Base-by-base conservation (phyloP, 2,329 filamentous ascomycete genomes). In the Cordyceps militaris region DNA sequence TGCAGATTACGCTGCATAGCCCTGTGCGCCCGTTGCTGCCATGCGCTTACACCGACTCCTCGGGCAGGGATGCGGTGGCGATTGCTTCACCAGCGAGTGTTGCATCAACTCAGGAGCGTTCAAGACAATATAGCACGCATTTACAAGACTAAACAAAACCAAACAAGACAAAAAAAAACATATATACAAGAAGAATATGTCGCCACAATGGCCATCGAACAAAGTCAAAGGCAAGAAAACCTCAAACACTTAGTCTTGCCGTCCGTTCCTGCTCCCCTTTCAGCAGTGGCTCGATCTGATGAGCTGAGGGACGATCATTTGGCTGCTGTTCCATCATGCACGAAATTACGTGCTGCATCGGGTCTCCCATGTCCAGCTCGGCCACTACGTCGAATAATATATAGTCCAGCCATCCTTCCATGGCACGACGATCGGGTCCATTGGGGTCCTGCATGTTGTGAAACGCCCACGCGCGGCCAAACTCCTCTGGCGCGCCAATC, bases 11-110 rank as follows among this genome's bases (percentile, higher is more conserved):
- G 10, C 4, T 56, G 53, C 53, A 48, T 56, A 6, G 19, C 21
- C n/a, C 14, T n/a, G n/a, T 48, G 30, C 34, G 43, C 40, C 32
- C 19, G 24, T 48, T 36, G 19, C 14, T 36, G 21, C 42, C 28
- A 21, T 44, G 28, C 51, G 42, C 32, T 56, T 44, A 56, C 53
- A 56, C 53, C 53, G 32, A 56, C 53, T 56, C 10, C 6, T 16
- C 9, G 10, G 11, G 36, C 50, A 42, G 49, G 49, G 49, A 28
- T 24, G 21, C 21, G 24, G 6, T 21, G 16, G 23, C n/a, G 38
- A 32, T 43, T 32, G 36, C 36, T 10, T 53, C 50, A 11, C 9
- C 10, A 42, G n/a, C n/a, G n/a, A n/a, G n/a, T n/a, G n/a, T n/a
- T n/a, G n/a, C n/a, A n/a, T n/a, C n/a, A n/a, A n/a, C n/a, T n/a